phyloP scores from a whole-genome alignment of 2,329 filamentous ascomycete genomes.

The Trichoderma harzianum region DNA sequence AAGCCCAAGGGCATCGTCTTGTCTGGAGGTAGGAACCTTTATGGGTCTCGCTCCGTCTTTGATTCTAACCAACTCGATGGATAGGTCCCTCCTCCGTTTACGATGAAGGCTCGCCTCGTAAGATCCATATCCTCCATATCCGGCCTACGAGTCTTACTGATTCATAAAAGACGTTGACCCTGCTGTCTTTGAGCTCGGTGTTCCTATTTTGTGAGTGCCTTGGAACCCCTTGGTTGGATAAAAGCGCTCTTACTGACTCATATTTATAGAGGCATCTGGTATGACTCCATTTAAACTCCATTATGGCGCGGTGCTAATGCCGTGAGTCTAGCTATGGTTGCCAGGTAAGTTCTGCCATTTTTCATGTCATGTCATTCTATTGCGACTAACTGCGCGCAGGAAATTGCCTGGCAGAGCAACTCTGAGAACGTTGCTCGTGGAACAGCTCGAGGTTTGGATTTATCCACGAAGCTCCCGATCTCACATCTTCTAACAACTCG shows the following conservation, averaged over 20 bases:
- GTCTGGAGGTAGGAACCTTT: not conserved
- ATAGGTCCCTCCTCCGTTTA: not conserved
- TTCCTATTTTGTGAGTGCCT: conserved; percentile 44
- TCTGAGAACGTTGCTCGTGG: conserved; percentile 54
- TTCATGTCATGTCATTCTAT: not conserved
- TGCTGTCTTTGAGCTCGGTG: conserved; percentile 60
- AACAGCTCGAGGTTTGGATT: conserved; percentile 9
- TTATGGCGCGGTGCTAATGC: not conserved
- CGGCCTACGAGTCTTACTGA: not conserved
- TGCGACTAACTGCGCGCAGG: not conserved
- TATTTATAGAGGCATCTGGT: not conserved
- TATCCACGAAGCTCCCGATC: not conserved
- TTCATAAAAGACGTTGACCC: conserved; percentile 55
- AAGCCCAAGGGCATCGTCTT: not conserved
- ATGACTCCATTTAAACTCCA: not conserved
- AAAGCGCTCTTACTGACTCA: not conserved
- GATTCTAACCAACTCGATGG: not conserved
- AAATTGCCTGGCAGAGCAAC: conserved; percentile 66
- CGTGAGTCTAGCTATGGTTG: conserved; percentile 9
- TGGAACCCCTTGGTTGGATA: conserved; percentile 31
- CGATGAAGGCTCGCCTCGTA: not conserved
- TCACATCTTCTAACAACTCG: not conserved
- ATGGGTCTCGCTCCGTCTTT: not conserved
- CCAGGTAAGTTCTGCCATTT: not conserved
- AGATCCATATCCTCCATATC: not conserved